Base-by-base conservation (phyloP, 495 filamentous ascomycete genomes). In the Penicillium dipodomyicola region DNA sequence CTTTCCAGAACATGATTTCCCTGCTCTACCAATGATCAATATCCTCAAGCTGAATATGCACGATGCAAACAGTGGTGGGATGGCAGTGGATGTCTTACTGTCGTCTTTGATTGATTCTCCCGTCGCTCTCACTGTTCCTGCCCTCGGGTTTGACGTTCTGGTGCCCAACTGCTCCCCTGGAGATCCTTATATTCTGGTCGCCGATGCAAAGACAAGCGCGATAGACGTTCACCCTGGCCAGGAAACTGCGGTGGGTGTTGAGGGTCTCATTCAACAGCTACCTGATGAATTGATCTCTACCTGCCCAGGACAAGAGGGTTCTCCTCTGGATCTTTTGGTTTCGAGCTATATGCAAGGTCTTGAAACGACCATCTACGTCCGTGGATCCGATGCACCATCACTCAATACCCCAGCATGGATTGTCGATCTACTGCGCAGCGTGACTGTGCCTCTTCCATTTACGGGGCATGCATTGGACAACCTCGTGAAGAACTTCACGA, bases 291-390 rank as follows among this genome's bases (percentile, higher is more conserved):
- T 98, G 27, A 88, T 83, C 10, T 77, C 70, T 7, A 73, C 73
- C 20, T 98, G 94, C 59, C 94, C 94, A 0, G 77, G 84, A 43
- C 84, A 84, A 9, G 72, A 84, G 17, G 84, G 81, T 12, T 97
- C 94, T 0, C 93, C 94, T 1, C 77, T 98, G 51, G 94, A 98
- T 64, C 73, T 82, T n/a, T 75, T 98, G 17, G 78, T 98, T 27
- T 84, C 82, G 15, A 83, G 83, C 54, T 98, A 94, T 68, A 84
- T 97, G 49, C 82, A 89, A 56, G 92, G 92, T 40, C 74, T 86
- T 25, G 76, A 86, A 33, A 89, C 86, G 3, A 92, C 83, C 0
- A 78, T 97, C 7, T 93, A 88, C 67, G 84, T 97, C 35, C 87
- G 83, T 37, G 92, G 93, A 29, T 86, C 88, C 23, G 80, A 84